Conservation (phyloP, 805 yeast species). For the Saturnispora kantuleensis region DNA sequence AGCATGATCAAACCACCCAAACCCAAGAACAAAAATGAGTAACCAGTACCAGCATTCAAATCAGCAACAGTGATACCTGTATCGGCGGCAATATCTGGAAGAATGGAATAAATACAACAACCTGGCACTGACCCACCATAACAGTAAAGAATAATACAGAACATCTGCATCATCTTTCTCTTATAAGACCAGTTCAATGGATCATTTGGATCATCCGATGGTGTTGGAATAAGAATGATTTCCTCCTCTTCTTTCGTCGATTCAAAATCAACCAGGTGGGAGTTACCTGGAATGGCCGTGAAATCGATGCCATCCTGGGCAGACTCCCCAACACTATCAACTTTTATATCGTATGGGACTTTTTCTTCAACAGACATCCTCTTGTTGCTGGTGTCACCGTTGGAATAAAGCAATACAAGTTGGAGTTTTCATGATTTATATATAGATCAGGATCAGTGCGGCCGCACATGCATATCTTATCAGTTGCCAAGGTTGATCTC, state of each 20-base stretch:
- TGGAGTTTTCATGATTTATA: not conserved
- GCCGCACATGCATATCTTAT: too few relatives aligned
- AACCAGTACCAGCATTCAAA: conserved; percentile 31
- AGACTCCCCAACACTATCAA: not conserved
- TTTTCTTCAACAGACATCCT: conserved; percentile 1
- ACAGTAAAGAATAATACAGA: conserved; percentile 33
- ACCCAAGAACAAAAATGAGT: conserved; percentile 33
- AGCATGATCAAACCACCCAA: conserved; percentile 29
- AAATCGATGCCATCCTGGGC: conserved; percentile 18
- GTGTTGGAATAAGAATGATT: conserved; percentile 53
- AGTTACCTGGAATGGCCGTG: conserved; percentile 41
- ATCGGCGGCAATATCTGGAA: conserved; percentile 22
- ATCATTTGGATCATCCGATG: conserved; percentile 60
- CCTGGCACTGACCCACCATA: conserved; percentile 22
- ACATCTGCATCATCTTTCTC: conserved; percentile 38
- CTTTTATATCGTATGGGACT: not conserved
- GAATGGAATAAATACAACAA: conserved; percentile 16
- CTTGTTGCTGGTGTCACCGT: not conserved
- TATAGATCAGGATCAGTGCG: too few relatives aligned
- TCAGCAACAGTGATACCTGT: conserved; percentile 23
- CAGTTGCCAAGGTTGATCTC: too few relatives aligned
- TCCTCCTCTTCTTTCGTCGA: conserved; percentile 14
- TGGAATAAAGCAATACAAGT: too few relatives aligned
- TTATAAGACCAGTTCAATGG: conserved; percentile 52
- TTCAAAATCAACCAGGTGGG: conserved; percentile 37